Conservation (phyloP, 345 rosid genomes). For the Brassica carinata region DNA sequence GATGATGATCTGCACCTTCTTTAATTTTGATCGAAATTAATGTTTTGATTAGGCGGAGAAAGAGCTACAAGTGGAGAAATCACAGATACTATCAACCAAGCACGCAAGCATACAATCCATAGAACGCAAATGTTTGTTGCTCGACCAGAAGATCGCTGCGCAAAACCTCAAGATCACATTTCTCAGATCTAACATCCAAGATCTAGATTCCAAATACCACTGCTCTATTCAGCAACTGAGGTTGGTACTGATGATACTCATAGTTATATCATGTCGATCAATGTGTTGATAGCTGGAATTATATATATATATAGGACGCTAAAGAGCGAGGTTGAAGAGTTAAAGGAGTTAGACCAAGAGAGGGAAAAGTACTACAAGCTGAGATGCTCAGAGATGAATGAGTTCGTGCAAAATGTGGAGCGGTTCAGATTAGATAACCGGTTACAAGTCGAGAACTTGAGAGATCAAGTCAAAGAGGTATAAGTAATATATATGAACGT, state of each 20-base stretch:
- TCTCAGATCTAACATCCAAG: constrained; percentile 52
- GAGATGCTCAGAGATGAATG: constrained; percentile 56
- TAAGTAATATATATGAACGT: constrained; percentile 19
- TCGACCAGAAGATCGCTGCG: constrained; percentile 54
- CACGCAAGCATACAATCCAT: constrained; percentile 41
- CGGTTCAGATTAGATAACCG: constrained; percentile 44
- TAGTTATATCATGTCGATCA: neutral
- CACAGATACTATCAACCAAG: constrained; percentile 52
- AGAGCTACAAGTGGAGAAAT: constrained; percentile 56
- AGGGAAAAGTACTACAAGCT: constrained; percentile 51
- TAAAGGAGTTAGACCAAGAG: constrained; percentile 55
- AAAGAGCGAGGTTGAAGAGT: constrained; percentile 59
- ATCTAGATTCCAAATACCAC: constrained; percentile 47
- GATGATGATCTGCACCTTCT: neutral
- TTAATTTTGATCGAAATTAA: neutral
- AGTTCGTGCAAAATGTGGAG: constrained; percentile 45
- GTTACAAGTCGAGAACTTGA: neutral
- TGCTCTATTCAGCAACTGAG: constrained; percentile 41
- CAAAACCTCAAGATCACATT: constrained; percentile 58
- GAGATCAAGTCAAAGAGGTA: neutral
- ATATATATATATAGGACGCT: constrained; percentile 41
- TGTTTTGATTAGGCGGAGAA: constrained; percentile 57
- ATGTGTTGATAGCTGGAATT: neutral
- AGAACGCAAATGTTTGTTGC: constrained; percentile 62
- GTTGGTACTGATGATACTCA: constrained; percentile 28